Conservation (phyloP, 2,329 filamentous ascomycete genomes). For the Cercospora nicotianae region DNA sequence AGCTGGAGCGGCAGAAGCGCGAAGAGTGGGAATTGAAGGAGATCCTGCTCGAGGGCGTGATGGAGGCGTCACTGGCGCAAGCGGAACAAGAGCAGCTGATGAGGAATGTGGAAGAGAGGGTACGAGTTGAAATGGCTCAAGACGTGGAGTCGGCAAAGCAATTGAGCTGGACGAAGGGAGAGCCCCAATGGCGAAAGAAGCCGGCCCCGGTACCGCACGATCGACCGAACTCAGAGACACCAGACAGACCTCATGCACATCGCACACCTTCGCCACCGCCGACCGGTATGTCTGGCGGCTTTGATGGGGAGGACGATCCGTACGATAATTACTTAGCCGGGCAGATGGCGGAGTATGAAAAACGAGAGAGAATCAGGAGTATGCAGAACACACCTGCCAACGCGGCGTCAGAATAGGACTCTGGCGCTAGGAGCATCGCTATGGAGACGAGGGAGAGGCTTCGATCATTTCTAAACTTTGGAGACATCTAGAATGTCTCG, state of each 20-base stretch:
- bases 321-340: slow-evolving; percentile 38
- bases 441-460: neutral
- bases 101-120: slow-evolving; percentile 36
- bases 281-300: slow-evolving; percentile 34
- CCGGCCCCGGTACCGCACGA: slow-evolving; percentile 16
- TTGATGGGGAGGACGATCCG: slow-evolving; percentile 38
- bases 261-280: slow-evolving; percentile 33
- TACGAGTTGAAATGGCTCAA: slow-evolving; percentile 39
- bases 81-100: slow-evolving; percentile 39
- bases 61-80: slow-evolving; percentile 66
- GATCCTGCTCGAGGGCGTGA: slow-evolving; percentile 70
- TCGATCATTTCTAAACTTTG: neutral
- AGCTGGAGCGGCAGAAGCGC: slow-evolving; percentile 65
- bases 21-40: slow-evolving; percentile 80
- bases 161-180: slow-evolving; percentile 33
- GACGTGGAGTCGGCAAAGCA: slow-evolving; percentile 40
- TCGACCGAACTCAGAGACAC: slow-evolving; percentile 10
- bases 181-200: slow-evolving; percentile 28
- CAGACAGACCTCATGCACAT: slow-evolving; percentile 5
- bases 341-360: slow-evolving; percentile 34
- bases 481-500: neutral
- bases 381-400: slow-evolving; percentile 32
- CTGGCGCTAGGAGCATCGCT: neutral
- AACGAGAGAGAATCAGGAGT: slow-evolving; percentile 30
- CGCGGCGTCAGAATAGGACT: slow-evolving; percentile 16